Base-by-base conservation (phyloP, 164 flowering plant genomes). In the Chimonanthus praecox region DNA sequence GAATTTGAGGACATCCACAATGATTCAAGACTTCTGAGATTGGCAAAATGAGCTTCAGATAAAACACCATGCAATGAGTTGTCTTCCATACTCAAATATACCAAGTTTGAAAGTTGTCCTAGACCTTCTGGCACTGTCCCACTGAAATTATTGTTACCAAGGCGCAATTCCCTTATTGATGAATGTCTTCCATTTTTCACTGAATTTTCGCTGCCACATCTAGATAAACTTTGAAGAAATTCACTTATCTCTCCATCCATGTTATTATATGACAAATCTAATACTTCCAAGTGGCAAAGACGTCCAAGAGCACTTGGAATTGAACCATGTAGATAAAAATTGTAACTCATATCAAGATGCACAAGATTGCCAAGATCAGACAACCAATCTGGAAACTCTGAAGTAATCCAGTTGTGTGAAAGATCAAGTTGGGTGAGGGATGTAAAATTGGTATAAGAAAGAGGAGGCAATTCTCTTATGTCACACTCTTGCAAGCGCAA, bases 61-160 rank as follows among this genome's bases (percentile, higher is more conserved):
- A 70, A 8, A 54, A n/a, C 6, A 33, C 72, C 33, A 21, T 43
- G 2, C 2, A 70, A 43, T 2, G 58, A 58, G 43, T 70, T 70
- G 3, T 43, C 3, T 4, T 0, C 1, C 1, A 70, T 0, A 0
- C 0, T 0, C 2, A 70, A 70, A 6, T 2, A 6, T 3, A 0
- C 11, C 2, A 70, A 3, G 3, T 13, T 9, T 10, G 46, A 49
- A n/a, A 70, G 44, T 51, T 70, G n/a, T 9, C 62, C 58, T 7
- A 69, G 21, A 18, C 70, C 8, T 10, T 7, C 13, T 0, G 71
- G 71, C 0, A 69, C 6, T 0, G 58, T 6, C 7, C 71, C 58
- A 4, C 6, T 7, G 5, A 69, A 18, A 6, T n/a, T 49, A 10
- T 68, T 68, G 7, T 0, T 0, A 3, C 2, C 0, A 4, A 68